Evolutionary conservation across 1,139 yeast species (phyloP), one percentile per base, ranked within the genome.

Genomic region (Meyerozyma smithsonii): DNA sequence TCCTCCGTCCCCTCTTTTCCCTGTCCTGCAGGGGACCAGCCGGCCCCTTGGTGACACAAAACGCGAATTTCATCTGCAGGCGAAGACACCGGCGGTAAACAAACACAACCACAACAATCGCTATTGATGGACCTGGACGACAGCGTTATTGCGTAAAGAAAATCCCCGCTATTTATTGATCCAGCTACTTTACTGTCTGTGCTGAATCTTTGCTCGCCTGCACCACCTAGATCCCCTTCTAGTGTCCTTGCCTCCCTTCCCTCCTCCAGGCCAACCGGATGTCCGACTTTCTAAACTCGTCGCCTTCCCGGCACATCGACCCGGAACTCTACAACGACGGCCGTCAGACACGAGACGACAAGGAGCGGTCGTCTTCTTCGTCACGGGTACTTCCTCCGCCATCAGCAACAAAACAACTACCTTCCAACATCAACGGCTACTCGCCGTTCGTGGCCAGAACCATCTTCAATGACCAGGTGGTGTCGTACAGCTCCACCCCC

Each of bases 401-500:
- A 1, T 60, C 66, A 4, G 63, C 63, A 4, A 51, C 62, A 15
- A 58, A 57, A 43, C 47, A 45, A 39, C 39, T 38, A 10, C 34
- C 52, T 16, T 33, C 61, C 4, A 55, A 53, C 38, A 48, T 64
- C 39, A 53, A 69, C 2, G 73, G 74, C 1, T 70, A 75, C 75
- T 69, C 76, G 5, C 76, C 76, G 4, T 52, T 69, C 12, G 61
- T 69, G 5, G 61, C 69, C 8, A 68, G 67, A 39, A 67, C 74
- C 2, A 55, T 66, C 43, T 61, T 54, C 44, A 64, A 60, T 39
- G 74, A 68, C 32, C 67, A 62, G 44, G 46, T 66, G 26, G 47
- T 64, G 34, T 58, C 67, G 15, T 61, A 59, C 48, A 65, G 62
- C 42, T 56, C 71, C 20, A 69, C 74, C 8, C 75, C 75, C 8